A percentile compares a stretch with the other conserved stretches of the same genome.
Evolutionary conservation across 2,329 filamentous ascomycete species (phyloP).

Genomic region (Elsinoe fawcettii): DNA sequence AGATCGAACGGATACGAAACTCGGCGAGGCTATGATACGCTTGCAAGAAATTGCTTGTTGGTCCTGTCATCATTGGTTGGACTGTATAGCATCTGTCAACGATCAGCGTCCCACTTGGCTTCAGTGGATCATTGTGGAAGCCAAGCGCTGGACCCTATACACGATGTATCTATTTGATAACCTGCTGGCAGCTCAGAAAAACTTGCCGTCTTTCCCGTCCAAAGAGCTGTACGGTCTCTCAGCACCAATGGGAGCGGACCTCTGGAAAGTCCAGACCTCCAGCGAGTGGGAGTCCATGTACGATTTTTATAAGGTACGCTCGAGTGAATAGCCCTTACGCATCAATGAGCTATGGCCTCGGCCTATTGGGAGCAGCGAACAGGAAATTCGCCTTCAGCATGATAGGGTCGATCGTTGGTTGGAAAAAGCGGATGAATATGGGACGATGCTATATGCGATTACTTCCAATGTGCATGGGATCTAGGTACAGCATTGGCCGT

Average conservation of each 20-base stretch:
- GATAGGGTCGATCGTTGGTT: slow-evolving; percentile 44
- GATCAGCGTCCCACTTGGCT: slow-evolving; percentile 43
- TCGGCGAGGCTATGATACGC: not conserved
- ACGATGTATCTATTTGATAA: slow-evolving; percentile 49
- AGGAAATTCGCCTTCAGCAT: slow-evolving; percentile 22
- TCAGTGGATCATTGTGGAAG: slow-evolving; percentile 46
- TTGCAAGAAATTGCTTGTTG: not conserved
- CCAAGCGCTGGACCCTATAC: slow-evolving; percentile 46
- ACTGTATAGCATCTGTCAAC: slow-evolving; percentile 37
- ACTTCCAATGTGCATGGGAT: slow-evolving; percentile 22
- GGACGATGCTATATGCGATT: slow-evolving; percentile 46
- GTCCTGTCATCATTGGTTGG: slow-evolving; percentile 31
- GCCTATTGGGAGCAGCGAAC: slow-evolving; percentile 4
- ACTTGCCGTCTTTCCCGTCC: slow-evolving; percentile 42
- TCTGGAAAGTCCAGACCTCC: not conserved
- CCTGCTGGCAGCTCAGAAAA: slow-evolving; percentile 38
- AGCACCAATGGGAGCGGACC: slow-evolving; percentile 22
- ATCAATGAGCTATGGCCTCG: slow-evolving; percentile 15
- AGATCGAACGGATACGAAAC: not conserved
- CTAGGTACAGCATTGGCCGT: not conserved
- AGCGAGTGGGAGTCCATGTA: slow-evolving; percentile 1
- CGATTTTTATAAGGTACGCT: not conserved
- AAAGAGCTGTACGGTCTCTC: slow-evolving; percentile 41
- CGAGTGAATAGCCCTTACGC: not conserved
- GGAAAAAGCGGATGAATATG: slow-evolving; percentile 46